Evolutionary conservation across 2,329 filamentous ascomycete species (phyloP), one percentile per base, ranked within the genome.

Genomic region (Intubia oerlemansii): DNA sequence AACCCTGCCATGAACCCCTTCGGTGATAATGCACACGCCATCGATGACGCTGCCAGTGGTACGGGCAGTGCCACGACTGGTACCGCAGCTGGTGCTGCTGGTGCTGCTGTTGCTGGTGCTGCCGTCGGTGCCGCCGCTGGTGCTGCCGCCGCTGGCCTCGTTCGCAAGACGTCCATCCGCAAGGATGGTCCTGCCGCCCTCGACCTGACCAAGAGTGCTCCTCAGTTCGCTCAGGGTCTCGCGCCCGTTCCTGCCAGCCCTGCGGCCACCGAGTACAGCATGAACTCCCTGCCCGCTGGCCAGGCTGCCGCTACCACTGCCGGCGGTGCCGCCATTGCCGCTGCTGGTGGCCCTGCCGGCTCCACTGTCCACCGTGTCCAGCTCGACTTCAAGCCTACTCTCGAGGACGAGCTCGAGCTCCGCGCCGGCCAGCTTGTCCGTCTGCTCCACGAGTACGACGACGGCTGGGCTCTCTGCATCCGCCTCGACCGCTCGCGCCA

Each of bases 391-490:
- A 76, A 70, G 48, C 84, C 88, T 16, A 85, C 78, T 4, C 74
- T 95, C 62, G 76, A 81, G 5, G 88, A 98, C 45, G 88, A 98
- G 52, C 59, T 98, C 44, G 77, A 70, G 36, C 62, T 98, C 25
- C 65, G 59, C 36, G 67, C 74, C 33, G 88, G 88, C 29, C 73
- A 90, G 36, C 60, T 98, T 27, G 80, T 95, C 28, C 68, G 85
- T 38, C 58, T 98, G 38, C 59, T 95, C 29, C 85, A 95, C 45
- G 84, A 92, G 52, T 98, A 95, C 43, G 88, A 98, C 46, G 88
- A 98, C 52, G 88, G 88, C 43, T 98, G 88, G 88, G 80, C 84
- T 44, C 78, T 95, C 31, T 93, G 82, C 51, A 77, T 82, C 40
- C 76, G 75, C 38, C 72, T 95, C 42, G 84, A 95, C 50, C 76